Evolutionary conservation across 805 yeast genomes (phyloP).

Genomic region (Kuraishia molischiana): DNA sequence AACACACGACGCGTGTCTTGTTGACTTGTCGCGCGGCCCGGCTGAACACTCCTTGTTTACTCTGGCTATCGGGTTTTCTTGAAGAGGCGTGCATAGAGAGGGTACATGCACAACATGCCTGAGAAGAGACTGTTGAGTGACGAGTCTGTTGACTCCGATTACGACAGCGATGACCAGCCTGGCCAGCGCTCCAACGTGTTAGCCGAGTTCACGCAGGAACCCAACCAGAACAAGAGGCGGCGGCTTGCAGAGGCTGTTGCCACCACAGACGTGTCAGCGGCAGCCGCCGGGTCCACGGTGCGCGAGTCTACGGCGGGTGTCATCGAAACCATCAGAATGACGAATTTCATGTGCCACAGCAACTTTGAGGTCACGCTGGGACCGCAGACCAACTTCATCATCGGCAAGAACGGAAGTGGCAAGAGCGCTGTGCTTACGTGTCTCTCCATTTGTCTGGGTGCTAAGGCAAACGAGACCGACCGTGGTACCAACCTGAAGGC

Average conservation of each 20-base stretch:
- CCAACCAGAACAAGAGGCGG: conserved; percentile 7
- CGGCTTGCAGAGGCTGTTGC: neutral
- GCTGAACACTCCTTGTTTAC: no score
- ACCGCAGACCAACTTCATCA: conserved; percentile 74
- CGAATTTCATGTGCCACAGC: conserved; percentile 86
- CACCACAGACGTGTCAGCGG: neutral
- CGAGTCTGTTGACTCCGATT: neutral
- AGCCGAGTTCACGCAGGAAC: conserved; percentile 17
- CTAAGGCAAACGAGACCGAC: conserved; percentile 78
- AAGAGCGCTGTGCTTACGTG: conserved; percentile 86
- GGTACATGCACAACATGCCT: no score
- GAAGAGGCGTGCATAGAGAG: no score
- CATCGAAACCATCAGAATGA: conserved; percentile 50
- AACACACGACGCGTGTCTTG: no score
- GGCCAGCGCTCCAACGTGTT: conserved; percentile 1
- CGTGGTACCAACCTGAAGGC: conserved; percentile 67
- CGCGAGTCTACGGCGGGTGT: conserved; percentile 49
- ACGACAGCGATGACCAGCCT: neutral
- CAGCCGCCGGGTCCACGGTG: neutral
- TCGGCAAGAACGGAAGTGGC: conserved; percentile 89
- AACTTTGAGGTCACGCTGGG: conserved; percentile 69
- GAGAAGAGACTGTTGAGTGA: neutral
- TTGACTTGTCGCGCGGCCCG: no score
- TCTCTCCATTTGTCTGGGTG: conserved; percentile 79
- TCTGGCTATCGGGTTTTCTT: no score